A percentile compares a stretch with the other conserved stretches of the same genome.
Evolutionary conservation across 805 yeast species (phyloP).

Genomic region (Monosporozyma servazzii): DNA sequence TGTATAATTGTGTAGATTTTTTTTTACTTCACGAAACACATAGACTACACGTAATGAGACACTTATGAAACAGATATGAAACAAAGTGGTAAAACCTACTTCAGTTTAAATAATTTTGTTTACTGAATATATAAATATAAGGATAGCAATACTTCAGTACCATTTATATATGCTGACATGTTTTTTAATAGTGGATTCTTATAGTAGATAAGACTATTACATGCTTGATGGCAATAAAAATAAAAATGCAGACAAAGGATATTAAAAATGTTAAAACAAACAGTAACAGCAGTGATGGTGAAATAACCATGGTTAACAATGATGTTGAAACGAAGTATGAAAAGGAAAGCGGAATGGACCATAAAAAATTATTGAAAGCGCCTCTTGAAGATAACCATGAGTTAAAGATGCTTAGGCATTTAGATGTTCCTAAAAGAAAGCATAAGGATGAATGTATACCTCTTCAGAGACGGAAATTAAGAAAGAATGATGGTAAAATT

Average conservation of each 20-base stretch:
- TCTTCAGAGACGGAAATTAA: not conserved
- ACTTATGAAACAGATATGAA: conserved; percentile 8
- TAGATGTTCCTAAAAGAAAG: not conserved
- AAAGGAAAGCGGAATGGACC: not conserved
- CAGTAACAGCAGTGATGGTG: not conserved
- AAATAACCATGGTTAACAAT: not conserved
- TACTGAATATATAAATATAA: not conserved
- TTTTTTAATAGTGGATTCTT: no score
- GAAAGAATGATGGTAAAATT: not conserved
- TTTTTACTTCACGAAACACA: not conserved
- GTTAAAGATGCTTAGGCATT: not conserved
- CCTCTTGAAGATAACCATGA: not conserved
- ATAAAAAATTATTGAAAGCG: not conserved
- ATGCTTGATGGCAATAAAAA: not conserved
- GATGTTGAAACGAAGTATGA: not conserved
- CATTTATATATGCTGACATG: not conserved
- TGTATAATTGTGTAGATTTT: conserved; percentile 11
- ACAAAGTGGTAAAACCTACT: not conserved
- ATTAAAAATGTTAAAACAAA: not conserved
- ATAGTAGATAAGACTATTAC: no score
- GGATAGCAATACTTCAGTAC: not conserved
- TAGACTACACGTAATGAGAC: not conserved
- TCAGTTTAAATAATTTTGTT: not conserved
- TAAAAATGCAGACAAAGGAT: not conserved
- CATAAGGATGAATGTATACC: not conserved